phyloP scores from a whole-genome alignment of 2,329 filamentous ascomycete species.

The Hypoxylon sp. region DNA sequence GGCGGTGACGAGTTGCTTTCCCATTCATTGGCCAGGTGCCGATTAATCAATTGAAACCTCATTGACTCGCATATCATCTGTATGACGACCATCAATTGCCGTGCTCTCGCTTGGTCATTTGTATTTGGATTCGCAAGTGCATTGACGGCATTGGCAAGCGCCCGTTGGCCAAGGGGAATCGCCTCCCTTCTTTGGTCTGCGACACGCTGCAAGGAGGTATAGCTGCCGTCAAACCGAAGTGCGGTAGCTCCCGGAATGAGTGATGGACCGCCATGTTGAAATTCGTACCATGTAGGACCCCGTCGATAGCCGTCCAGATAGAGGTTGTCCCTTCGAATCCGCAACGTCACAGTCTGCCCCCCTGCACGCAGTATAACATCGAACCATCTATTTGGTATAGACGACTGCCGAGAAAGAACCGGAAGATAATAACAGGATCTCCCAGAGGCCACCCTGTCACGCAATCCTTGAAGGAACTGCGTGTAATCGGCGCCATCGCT shows the following conservation, averaged over 20 bases:
- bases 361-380: constrained; percentile 5
- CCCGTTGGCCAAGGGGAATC: not conserved
- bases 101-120: constrained; percentile 1
- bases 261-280: not conserved
- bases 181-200: not conserved
- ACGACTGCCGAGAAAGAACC: constrained; percentile 7
- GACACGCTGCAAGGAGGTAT: not conserved
- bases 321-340: constrained; percentile 12
- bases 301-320: constrained; percentile 8
- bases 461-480: not conserved
- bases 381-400: constrained; percentile 9
- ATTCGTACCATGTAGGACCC: constrained; percentile 14
- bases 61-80: constrained; percentile 29
- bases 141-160: not conserved
- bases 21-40: constrained; percentile 16
- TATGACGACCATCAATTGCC: constrained; percentile 21
- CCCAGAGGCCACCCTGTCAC: not conserved
- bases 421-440: constrained; percentile 6
- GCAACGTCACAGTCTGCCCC: not conserved
- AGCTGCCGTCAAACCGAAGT: not conserved
- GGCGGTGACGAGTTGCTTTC: not conserved
- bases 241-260: not conserved
- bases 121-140: not conserved
- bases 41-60: constrained; percentile 9
- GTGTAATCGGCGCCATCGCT: not conserved